A percentile compares a stretch with the other conserved stretches of the same genome.
Evolutionary conservation across 2,329 filamentous ascomycete genomes (phyloP).

Genomic region (Ascochyta rabiei): DNA sequence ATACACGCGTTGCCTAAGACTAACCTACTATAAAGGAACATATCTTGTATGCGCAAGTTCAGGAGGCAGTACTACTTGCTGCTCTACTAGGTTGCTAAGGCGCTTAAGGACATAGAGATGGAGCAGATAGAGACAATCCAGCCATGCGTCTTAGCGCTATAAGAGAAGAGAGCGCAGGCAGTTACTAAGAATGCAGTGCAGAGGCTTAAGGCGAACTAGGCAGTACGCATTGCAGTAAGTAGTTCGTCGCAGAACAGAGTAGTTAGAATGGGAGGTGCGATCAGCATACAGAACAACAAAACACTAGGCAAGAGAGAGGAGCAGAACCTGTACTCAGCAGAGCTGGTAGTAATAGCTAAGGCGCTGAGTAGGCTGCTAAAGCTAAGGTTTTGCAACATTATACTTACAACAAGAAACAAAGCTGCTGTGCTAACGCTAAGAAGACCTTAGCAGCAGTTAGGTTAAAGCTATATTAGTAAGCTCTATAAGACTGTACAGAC

Average conservation of each 20-base stretch:
- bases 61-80: conserved; percentile 13
- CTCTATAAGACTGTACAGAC: conserved; percentile 10
- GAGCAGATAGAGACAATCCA: conserved; percentile 15
- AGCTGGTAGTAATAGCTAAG: neutral
- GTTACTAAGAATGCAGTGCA: conserved; percentile 9
- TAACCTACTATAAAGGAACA: conserved; percentile 15
- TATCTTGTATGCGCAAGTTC: conserved; percentile 16
- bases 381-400: conserved; percentile 16
- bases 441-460: conserved; percentile 14
- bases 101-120: conserved; percentile 16
- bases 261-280: conserved; percentile 16
- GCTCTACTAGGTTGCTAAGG: conserved; percentile 9
- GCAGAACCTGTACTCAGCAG: neutral
- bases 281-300: conserved; percentile 12
- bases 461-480: conserved; percentile 12
- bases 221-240: conserved; percentile 19
- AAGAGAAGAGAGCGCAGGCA: conserved; percentile 17
- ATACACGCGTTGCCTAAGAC: conserved; percentile 19
- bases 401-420: conserved; percentile 10
- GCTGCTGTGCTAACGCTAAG: conserved; percentile 17
- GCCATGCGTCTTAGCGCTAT: conserved; percentile 14
- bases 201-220: conserved; percentile 12
- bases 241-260: conserved; percentile 13
- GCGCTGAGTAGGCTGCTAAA: conserved; percentile 9
- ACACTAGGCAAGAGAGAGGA: conserved; percentile 1